These are phyloP conservation scores for Candida silvatica DNA, from an alignment of 805 yeast species.

Conservation along the genomic window DNA sequence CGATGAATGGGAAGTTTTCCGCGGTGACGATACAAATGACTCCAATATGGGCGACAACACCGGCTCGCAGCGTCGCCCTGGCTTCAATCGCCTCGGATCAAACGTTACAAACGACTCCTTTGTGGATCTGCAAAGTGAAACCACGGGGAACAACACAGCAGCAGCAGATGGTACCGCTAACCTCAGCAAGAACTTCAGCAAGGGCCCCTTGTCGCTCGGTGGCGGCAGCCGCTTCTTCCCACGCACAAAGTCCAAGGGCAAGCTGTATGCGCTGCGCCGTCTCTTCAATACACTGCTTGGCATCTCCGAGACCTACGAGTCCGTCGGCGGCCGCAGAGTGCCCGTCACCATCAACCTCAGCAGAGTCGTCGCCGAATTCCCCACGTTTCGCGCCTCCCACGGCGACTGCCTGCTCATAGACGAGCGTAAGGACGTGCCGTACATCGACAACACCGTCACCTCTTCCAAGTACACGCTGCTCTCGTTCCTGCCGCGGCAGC, in stretches of 20 bases:
- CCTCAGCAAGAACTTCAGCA: too few relatives aligned
- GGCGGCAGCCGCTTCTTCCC: constrained; percentile 38
- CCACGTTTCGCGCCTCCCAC: constrained; percentile 20
- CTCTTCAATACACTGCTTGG: constrained; percentile 33
- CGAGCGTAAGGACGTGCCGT: constrained; percentile 58
- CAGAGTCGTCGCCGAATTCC: constrained; percentile 16
- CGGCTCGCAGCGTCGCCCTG: background rate
- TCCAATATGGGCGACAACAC: constrained; percentile 7
- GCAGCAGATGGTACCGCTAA: too few relatives aligned
- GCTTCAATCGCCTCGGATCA: background rate
- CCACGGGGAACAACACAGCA: too few relatives aligned
- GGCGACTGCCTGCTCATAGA: constrained; percentile 42
- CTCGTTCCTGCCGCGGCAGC: constrained; percentile 80
- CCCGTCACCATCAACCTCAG: constrained; percentile 35
- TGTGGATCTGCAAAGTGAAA: constrained; percentile 20
- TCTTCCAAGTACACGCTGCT: constrained; percentile 80
- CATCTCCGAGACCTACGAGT: constrained; percentile 36
- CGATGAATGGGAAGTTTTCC: constrained; percentile 14
- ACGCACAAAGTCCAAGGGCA: too few relatives aligned
- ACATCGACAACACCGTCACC: constrained; percentile 60
- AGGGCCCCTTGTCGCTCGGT: too few relatives aligned
- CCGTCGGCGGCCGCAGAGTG: constrained; percentile 70
- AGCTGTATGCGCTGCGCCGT: background rate
- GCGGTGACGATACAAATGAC: constrained; percentile 9
- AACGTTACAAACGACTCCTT: constrained; percentile 14